These are phyloP conservation scores for Piromyces sp. DNA, from an alignment of 192 early-diverging fungal genomes.

Conservation along the genomic window DNA sequence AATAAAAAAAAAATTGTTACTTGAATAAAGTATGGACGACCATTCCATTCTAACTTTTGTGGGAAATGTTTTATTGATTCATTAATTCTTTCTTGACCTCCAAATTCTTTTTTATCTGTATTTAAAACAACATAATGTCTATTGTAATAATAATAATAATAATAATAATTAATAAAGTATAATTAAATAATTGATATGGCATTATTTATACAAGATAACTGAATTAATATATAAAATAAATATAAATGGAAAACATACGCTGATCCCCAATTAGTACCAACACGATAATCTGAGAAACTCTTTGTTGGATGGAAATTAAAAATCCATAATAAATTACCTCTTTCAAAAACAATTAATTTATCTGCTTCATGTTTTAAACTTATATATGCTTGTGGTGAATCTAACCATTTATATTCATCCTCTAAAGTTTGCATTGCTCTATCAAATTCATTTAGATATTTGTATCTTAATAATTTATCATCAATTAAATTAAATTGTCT, in stretches of 20 bases:
- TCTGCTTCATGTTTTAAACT: constrained; percentile 77
- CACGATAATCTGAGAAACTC: constrained; percentile 71
- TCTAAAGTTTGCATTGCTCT: constrained; percentile 65
- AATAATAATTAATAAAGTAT: not conserved
- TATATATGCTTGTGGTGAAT: constrained; percentile 57
- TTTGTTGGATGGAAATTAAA: constrained; percentile 87
- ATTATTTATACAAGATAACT: too few species aligned
- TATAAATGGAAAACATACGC: constrained; percentile 9
- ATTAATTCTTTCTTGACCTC: constrained; percentile 66
- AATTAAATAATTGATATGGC: too few species aligned
- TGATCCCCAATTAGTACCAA: constrained; percentile 43
- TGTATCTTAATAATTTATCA: constrained; percentile 72
- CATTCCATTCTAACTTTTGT: constrained; percentile 50
- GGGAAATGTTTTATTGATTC: constrained; percentile 39
- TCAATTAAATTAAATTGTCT: constrained; percentile 88
- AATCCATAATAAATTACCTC: constrained; percentile 68
- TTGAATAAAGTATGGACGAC: constrained; percentile 59
- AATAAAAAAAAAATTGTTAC: not conserved
- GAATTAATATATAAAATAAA: too few species aligned
- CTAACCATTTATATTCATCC: constrained; percentile 45
- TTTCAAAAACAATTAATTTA: constrained; percentile 86
- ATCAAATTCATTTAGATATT: constrained; percentile 84
- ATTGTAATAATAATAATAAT: not conserved
- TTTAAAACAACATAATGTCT: constrained; percentile 51
- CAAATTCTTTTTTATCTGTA: constrained; percentile 57